Base-by-base conservation (phyloP, 257 asterid species). In the Marsdenia floribunda region DNA sequence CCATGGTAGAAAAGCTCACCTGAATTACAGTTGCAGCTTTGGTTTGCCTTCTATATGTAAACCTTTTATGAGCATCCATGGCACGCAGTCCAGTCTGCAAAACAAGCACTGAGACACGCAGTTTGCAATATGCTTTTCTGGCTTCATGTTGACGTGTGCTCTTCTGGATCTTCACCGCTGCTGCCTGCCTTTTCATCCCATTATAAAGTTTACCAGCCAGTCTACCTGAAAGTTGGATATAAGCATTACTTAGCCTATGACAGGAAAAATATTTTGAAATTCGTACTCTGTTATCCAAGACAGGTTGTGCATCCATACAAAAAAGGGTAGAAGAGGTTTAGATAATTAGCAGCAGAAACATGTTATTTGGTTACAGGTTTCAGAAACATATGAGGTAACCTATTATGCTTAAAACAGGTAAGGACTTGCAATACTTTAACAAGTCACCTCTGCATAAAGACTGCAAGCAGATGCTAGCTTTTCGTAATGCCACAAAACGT, bases 1-100 rank as follows among this genome's bases (percentile, higher is more conserved):
- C 24, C 67, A 79, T 12, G 60, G 19, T 46, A 44, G 76, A n/a
- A 67, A 78, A 60, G 54, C 54, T 44, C 40, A 92, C 99, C 98
- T 95, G 98, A 81, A 95, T 89, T 73, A 75, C 6, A 71, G 90
- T 92, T 55, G 96, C 96, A 44, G 97, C 97, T 84, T 86, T 93
- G 71, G 87, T 82, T 88, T 89, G 87, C 87, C 83, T 92, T 90
- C 85, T 88, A 65, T 78, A 81, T 82, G 87, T 81, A 74, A 85
- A 87, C 76, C 74, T 87, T 52, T 83, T 89, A 74, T 81, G 86
- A 69, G 99, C 92, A 8, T 89, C 93, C 91, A 90, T 84, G 55
- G 88, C 75, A 52, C 98, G 96, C 53, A 95, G 57, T 78, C 93
- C 92, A 61, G 97, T 85, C 85, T 95, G 99, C 83, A 95, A 80